These are phyloP conservation scores for Coniochaeta hoffmannii DNA, from an alignment of 2,329 filamentous ascomycete species.

Conservation along the genomic window DNA sequence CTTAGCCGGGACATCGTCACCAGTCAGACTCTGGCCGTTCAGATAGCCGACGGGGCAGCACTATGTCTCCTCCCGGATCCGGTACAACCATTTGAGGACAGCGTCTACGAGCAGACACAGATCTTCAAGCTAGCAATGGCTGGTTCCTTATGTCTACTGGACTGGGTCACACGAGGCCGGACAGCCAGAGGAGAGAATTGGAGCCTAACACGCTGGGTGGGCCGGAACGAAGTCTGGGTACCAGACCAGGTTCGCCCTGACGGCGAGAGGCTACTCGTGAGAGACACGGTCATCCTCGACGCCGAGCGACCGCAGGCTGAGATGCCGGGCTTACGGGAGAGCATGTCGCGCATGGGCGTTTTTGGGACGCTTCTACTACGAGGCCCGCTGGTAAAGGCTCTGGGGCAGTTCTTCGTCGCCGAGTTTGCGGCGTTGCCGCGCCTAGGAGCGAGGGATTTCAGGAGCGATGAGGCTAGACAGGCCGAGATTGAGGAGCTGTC, in stretches of 20 bases:
- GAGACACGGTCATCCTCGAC: constrained; percentile 76
- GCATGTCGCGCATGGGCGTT: constrained; percentile 69
- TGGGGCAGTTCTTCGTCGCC: constrained; percentile 68
- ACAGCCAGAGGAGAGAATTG: constrained; percentile 82
- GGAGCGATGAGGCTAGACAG: constrained; percentile 39
- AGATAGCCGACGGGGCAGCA: constrained; percentile 41
- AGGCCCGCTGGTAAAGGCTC: constrained; percentile 57
- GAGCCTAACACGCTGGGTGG: constrained; percentile 72
- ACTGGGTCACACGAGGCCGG: constrained; percentile 91
- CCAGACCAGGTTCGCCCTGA: constrained; percentile 21
- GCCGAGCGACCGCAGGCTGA: constrained; percentile 33
- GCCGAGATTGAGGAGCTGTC: constrained; percentile 26
- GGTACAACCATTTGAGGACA: constrained; percentile 80
- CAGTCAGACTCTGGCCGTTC: constrained; percentile 46
- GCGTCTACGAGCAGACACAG: constrained; percentile 79
- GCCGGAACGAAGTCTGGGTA: constrained; percentile 81
- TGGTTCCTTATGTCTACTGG: constrained; percentile 69
- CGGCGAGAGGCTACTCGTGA: constrained; percentile 60
- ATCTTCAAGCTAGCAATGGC: constrained; percentile 56
- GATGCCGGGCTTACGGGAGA: constrained; percentile 38
- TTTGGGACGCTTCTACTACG: constrained; percentile 81
- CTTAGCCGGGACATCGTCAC: constrained; percentile 46
- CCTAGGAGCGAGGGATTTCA: constrained; percentile 76
- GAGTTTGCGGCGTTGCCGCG: constrained; percentile 75
- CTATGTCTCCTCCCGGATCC: constrained; percentile 78